Base-by-base conservation (phyloP, 495 filamentous ascomycete species). In the Alectoria sarmentosa region DNA sequence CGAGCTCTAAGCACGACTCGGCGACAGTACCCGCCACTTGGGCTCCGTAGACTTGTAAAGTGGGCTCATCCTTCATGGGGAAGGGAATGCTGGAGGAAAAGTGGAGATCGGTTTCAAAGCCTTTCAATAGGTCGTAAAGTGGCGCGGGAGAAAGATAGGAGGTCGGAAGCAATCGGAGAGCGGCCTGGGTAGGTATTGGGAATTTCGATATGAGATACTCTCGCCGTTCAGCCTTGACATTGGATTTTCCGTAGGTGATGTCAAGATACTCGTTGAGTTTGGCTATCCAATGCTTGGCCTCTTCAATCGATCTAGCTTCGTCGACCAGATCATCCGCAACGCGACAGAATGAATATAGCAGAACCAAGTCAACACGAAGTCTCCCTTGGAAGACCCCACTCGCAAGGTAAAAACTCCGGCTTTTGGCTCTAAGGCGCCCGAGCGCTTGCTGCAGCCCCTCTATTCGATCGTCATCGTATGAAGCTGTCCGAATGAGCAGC, bases 271-370 rank as follows among this genome's bases (percentile, higher is more conserved):
- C 63, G 7, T 74, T 76, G 38, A 88, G 77, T 60, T 81, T 80
- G 10, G 64, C 52, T 62, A 86, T 81, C 82, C 80, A 83, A 34
- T 67, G 58, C 39, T 69, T 60, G 32, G 83, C 82, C 66, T 83
- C 81, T 2, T 66, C 68, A 3, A 71, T 61, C 9, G 76, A 74
- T 9, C 60, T 65, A 17, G 84, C 79, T 62, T 85, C 77, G 65
- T 90, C 87, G 19, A 90, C 77, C 5, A 90, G 73, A 62, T 89
- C 86, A 71, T 89, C 87, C 19, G 85, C 85, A 1, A 89, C 80
- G 21, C 87, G 82, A 66, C 86, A 90, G 68, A 88, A 89, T 0
- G 86, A 86, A 72, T 89, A 90, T 73, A 90, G 71, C 26, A 87
- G 73, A 39, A 87, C 77, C 10, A 90, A 73, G 66, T 90, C 86